These are phyloP conservation scores for Xylariomycetidae sp. DNA, from an alignment of 2,329 filamentous ascomycete genomes.

Conservation along the genomic window DNA sequence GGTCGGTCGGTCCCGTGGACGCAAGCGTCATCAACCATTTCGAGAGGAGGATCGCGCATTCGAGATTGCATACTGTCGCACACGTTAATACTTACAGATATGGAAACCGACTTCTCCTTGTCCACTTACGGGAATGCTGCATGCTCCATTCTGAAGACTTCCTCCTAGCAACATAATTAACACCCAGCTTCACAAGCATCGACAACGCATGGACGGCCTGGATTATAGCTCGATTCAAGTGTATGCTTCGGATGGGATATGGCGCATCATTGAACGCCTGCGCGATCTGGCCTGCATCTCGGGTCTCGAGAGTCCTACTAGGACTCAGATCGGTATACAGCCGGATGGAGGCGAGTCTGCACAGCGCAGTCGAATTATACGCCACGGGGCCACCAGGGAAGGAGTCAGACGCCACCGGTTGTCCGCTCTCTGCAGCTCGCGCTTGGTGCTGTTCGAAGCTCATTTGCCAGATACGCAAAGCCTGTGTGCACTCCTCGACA, in stretches of 20 bases:
- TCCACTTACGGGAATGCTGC: slow-evolving; percentile 52
- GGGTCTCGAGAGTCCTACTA: slow-evolving; percentile 58
- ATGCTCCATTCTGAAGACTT: slow-evolving; percentile 61
- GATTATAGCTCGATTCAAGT: slow-evolving; percentile 59
- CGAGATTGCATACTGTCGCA: slow-evolving; percentile 56
- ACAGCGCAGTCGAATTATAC: slow-evolving; percentile 60
- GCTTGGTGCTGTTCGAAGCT: slow-evolving; percentile 54
- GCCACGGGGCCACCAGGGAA: slow-evolving; percentile 57
- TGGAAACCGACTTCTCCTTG: slow-evolving; percentile 15
- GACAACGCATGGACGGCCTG: slow-evolving; percentile 66
- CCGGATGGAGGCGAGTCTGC: slow-evolving; percentile 59
- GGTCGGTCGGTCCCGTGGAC: slow-evolving; percentile 45
- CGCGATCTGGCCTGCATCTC: slow-evolving; percentile 59
- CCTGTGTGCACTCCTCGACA: slow-evolving; percentile 51
- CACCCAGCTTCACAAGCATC: slow-evolving; percentile 59
- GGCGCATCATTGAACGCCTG: slow-evolving; percentile 55
- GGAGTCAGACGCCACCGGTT: slow-evolving; percentile 43
- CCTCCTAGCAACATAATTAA: slow-evolving; percentile 57
- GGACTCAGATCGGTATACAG: slow-evolving; percentile 62
- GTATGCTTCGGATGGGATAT: slow-evolving; percentile 52
- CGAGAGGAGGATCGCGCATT: slow-evolving; percentile 56
- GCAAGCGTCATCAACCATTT: slow-evolving; percentile 57
- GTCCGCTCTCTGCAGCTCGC: slow-evolving; percentile 43
- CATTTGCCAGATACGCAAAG: slow-evolving; percentile 53
- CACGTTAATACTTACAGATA: neutral